Conservation (phyloP, 192 early-diverging fungal species). For the Chytriomyces sp. region DNA sequence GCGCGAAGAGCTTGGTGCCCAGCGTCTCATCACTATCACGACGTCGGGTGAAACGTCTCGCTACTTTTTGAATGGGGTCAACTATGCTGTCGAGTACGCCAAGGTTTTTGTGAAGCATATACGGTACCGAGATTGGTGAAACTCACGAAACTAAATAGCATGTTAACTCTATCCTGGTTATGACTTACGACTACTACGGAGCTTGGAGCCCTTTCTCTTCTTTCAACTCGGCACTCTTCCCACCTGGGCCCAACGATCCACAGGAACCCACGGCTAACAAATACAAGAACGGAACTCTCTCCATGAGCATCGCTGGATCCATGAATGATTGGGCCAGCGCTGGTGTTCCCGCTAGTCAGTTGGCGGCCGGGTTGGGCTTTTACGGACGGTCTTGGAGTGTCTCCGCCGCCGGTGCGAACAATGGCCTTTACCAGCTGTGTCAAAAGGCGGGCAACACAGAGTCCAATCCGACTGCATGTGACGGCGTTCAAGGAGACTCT, state of each 20-base stretch:
- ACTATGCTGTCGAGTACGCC: background rate
- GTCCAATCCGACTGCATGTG: background rate
- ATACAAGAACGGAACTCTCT: background rate
- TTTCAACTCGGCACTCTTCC: conserved; percentile 5
- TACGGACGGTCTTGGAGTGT: conserved; percentile 24
- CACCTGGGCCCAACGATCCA: conserved; percentile 3
- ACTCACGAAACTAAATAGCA: too few relatives aligned
- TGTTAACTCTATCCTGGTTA: background rate
- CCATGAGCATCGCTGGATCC: background rate
- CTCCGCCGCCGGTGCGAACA: background rate
- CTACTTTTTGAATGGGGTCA: background rate
- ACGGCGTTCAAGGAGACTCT: background rate
- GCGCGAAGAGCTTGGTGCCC: background rate
- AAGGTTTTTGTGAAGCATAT: too few relatives aligned
- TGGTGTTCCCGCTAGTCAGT: background rate
- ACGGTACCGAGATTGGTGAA: too few relatives aligned
- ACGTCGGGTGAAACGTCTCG: background rate
- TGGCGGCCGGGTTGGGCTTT: conserved; percentile 10
- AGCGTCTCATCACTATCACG: background rate
- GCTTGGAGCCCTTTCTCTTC: background rate
- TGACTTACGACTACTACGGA: conserved; percentile 11
- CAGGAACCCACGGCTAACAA: background rate
- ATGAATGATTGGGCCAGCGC: background rate
- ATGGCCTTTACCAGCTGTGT: conserved; percentile 20
- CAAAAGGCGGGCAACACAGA: background rate